phyloP scores from a whole-genome alignment of 371 early-diverging fungal species.

The Mycotypha africana region DNA sequence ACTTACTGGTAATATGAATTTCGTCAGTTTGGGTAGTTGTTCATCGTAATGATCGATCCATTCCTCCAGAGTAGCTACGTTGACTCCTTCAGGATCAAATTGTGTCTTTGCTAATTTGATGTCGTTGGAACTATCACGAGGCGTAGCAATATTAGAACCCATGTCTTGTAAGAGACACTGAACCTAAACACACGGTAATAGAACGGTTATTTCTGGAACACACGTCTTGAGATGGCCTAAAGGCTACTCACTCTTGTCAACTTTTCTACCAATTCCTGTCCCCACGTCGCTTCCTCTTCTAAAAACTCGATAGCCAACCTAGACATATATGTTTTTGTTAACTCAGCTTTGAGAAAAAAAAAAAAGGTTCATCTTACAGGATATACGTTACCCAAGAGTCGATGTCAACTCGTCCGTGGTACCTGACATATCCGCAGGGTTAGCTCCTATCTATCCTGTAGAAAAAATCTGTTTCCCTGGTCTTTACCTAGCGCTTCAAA shows the following conservation, averaged over 20 bases:
- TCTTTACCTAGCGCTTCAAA: conserved; percentile 92
- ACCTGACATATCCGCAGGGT: no score
- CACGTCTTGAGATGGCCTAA: no score
- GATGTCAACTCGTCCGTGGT: conserved; percentile 55
- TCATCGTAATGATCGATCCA: conserved; percentile 83
- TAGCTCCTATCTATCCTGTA: no score
- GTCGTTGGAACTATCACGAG: conserved; percentile 58
- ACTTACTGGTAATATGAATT: conserved; percentile 83
- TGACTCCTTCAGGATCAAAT: conserved; percentile 67
- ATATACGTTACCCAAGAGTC: conserved; percentile 40
- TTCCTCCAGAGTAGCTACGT: conserved; percentile 61
- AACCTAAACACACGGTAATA: conserved; percentile 41
- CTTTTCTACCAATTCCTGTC: no score
- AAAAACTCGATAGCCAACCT: no score
- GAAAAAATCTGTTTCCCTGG: no score
- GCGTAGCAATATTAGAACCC: conserved; percentile 90
- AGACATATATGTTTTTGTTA: no score
- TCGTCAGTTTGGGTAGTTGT: conserved; percentile 69
- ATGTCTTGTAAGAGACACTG: conserved; percentile 90
- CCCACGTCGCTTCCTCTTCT: no score
- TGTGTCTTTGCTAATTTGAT: conserved; percentile 54
- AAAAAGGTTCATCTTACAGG: no score
- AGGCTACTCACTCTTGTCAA: no score
- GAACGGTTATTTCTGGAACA: no score
- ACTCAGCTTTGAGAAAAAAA: no score